Evolutionary conservation across 192 early-diverging fungal genomes (phyloP).

Genomic region (Coemansia nantahalensis): DNA sequence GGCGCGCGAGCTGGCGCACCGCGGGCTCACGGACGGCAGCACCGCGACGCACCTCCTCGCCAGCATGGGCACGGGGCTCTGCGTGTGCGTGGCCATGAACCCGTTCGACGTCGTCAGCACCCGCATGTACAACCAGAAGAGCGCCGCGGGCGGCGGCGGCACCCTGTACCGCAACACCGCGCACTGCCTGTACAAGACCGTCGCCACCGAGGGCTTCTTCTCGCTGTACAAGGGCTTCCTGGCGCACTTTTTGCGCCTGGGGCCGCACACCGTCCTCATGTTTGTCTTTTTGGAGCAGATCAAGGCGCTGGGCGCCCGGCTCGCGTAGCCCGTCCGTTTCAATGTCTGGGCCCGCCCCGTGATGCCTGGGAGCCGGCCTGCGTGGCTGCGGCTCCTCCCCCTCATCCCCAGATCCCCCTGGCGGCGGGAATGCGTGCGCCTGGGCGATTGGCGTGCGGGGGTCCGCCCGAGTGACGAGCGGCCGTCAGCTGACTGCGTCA

Average conservation of each 20-base stretch:
- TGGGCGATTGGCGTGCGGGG: too few relatives aligned
- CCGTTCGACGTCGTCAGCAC: constrained; percentile 96
- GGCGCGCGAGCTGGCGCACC: constrained; percentile 54
- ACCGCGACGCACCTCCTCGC: constrained; percentile 71
- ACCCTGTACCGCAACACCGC: constrained; percentile 76
- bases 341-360: too few relatives aligned
- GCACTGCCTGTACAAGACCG: constrained; percentile 86
- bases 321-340: constrained; percentile 7
- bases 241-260: constrained; percentile 89
- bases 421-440: not conserved
- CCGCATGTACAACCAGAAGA: constrained; percentile 90
- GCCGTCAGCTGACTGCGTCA: too few relatives aligned
- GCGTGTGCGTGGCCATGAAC: constrained; percentile 90
- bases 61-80: constrained; percentile 76
- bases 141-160: constrained; percentile 59
- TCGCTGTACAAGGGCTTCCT: constrained; percentile 92
- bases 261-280: constrained; percentile 90
- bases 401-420: not conserved
- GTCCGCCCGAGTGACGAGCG: too few relatives aligned
- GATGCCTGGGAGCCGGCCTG: too few relatives aligned
- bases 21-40: constrained; percentile 57
- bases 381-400: not conserved
- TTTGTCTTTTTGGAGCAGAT: constrained; percentile 89
- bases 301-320: constrained; percentile 46
- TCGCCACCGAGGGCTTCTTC: constrained; percentile 71